Evolutionary conservation across 2,329 filamentous ascomycete genomes (phyloP), one percentile per base, ranked within the genome.

Genomic region (Epichloe scottii): DNA sequence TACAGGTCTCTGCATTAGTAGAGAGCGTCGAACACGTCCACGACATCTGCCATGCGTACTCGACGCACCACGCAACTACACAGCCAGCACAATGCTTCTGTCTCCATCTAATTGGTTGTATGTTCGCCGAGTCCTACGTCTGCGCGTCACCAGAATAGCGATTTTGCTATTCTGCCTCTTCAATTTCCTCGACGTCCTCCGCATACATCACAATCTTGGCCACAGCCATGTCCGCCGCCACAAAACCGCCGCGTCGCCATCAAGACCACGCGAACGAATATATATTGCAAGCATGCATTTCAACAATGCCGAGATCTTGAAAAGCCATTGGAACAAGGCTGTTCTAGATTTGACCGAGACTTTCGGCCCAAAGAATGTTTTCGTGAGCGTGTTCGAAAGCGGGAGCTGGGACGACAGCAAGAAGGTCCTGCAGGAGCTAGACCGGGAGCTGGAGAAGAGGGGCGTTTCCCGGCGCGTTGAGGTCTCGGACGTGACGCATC

Each of bases 201-300:
- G 66, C 14, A 65, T 72, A 42, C 63, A 68, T 53, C 58, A 58
- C 40, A 60, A 62, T 30, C 62, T 70, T 19, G 51, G 59, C 56
- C 54, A 59, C 56, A 59, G 60, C 52, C 58, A 64, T 49, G 59
- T 51, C 33, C 54, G 54, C 51, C 58, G 37, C 50, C 52, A 46
- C 26, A 46, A 51, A 43, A 55, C 58, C 49, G 23, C 44, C 15
- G 35, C 15, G 23, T 26, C 49, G 40, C 12, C 12, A 2, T 57
- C 62, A 50, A 60, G 62, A 43, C 61, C 57, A 21, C 57, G 55
- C 46, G 66, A 70, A 59, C 67, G 69, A 55, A 75, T 88, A 54
- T 88, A 80, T 66, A 85, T 89, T 54, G 79, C 82, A 4, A 79
- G 78, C 54, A 79, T 84, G 61, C 82, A 85, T 60, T 86, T 82